A percentile compares a stretch with the other conserved stretches of the same genome.
Conservation (phyloP, 2,329 filamentous ascomycete genomes). For the Knoxdaviesia proteae region DNA sequence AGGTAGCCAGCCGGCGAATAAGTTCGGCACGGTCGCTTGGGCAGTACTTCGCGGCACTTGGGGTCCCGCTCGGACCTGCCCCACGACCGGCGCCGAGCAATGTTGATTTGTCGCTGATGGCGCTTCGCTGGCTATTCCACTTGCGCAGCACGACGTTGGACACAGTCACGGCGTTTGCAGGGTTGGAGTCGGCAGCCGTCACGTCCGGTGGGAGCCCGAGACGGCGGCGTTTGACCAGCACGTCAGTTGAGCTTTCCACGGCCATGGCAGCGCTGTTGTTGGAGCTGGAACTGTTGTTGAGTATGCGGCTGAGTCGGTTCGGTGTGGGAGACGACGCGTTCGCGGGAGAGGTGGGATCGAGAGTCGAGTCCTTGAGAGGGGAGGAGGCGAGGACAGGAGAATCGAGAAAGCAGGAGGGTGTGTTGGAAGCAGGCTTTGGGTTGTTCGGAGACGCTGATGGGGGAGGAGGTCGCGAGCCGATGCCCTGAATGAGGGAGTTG, state of each 20-base stretch:
- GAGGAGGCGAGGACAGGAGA: conserved; percentile 10
- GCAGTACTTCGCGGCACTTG: conserved; percentile 44
- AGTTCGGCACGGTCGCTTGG: conserved; percentile 73
- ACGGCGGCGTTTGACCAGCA: conserved; percentile 25
- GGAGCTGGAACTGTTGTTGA: no score
- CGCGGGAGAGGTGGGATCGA: no score
- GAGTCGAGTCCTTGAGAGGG: no score
- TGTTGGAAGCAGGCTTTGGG: background rate
- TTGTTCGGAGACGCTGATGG: conserved; percentile 1
- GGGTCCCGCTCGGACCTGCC: no score
- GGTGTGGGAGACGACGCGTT: no score
- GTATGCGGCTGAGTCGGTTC: no score
- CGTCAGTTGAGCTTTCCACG: background rate
- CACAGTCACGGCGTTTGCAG: conserved; percentile 9
- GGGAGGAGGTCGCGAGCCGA: conserved; percentile 17
- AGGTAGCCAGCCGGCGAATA: conserved; percentile 62
- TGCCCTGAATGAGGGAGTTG: conserved; percentile 50
- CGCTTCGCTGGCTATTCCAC: conserved; percentile 10
- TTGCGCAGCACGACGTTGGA: conserved; percentile 20
- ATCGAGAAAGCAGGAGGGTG: conserved; percentile 15
- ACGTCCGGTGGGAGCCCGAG: conserved; percentile 20
- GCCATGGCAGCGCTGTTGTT: no score
- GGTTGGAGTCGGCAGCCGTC: conserved; percentile 12
- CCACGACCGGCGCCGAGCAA: no score
- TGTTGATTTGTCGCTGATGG: no score